A percentile compares a stretch with the other conserved stretches of the same genome.
These are phyloP conservation scores for Eutrema yunnanense DNA, from an alignment of 345 rosid genomes.

Conservation along the genomic window DNA sequence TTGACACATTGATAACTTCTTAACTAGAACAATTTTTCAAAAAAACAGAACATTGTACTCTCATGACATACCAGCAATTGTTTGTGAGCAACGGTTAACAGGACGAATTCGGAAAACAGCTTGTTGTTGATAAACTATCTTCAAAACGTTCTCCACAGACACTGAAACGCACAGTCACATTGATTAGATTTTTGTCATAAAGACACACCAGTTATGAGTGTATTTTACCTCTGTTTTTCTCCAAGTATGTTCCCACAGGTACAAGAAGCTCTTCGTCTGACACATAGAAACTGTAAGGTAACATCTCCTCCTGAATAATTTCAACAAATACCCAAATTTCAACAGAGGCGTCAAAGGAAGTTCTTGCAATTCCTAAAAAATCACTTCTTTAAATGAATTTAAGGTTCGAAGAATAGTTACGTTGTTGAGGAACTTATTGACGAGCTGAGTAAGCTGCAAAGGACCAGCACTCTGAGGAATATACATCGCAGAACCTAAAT, in stretches of 20 bases:
- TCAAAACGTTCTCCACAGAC: slow-evolving; percentile 86
- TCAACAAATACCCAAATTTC: slow-evolving; percentile 2
- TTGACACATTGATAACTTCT: neutral
- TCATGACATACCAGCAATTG: slow-evolving; percentile 64
- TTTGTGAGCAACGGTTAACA: slow-evolving; percentile 78
- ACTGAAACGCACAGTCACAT: slow-evolving; percentile 39
- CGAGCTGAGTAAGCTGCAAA: slow-evolving; percentile 75
- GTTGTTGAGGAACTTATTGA: slow-evolving; percentile 70
- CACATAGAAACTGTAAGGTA: slow-evolving; percentile 82
- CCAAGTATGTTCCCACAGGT: slow-evolving; percentile 72
- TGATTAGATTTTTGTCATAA: neutral
- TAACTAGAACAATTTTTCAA: neutral
- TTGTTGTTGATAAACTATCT: slow-evolving; percentile 93
- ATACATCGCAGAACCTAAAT: slow-evolving; percentile 66
- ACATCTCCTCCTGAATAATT: slow-evolving; percentile 64
- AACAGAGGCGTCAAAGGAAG: neutral
- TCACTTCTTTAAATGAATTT: neutral
- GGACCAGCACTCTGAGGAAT: slow-evolving; percentile 83
- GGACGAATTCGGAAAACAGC: slow-evolving; percentile 93
- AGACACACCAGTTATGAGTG: neutral
- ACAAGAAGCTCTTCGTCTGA: slow-evolving; percentile 80
- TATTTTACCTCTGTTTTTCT: slow-evolving; percentile 64
- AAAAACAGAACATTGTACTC: neutral
- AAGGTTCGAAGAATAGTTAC: slow-evolving; percentile 27
- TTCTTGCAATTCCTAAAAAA: neutral